phyloP scores from a whole-genome alignment of 805 yeast species.

The Candida loeiensis region DNA sequence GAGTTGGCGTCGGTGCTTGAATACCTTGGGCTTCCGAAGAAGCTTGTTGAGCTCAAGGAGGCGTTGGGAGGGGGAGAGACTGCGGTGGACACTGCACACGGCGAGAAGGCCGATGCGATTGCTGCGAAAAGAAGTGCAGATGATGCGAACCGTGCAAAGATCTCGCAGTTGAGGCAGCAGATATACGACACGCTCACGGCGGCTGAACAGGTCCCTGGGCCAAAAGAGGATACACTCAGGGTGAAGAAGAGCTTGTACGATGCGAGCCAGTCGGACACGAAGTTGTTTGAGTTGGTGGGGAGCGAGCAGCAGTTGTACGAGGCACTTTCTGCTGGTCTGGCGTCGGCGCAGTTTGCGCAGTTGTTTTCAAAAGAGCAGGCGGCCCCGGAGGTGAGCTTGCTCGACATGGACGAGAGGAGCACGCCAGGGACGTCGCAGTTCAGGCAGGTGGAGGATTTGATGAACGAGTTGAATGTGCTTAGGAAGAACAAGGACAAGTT shows the following conservation, averaged over 20 bases:
- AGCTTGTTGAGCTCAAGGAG: slow-evolving; percentile 53
- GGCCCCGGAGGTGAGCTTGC: slow-evolving; percentile 42
- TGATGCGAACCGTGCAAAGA: slow-evolving; percentile 27
- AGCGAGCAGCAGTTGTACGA: slow-evolving; percentile 24
- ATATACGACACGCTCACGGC: slow-evolving; percentile 34
- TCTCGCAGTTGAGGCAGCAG: slow-evolving; percentile 30
- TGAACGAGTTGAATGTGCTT: slow-evolving; percentile 59
- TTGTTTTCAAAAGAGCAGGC: slow-evolving; percentile 18
- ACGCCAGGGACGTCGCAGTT: slow-evolving; percentile 37
- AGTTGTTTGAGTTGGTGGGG: slow-evolving; percentile 45
- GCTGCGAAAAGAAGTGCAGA: slow-evolving; percentile 29
- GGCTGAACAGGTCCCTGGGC: slow-evolving; percentile 27
- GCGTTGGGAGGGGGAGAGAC: slow-evolving; percentile 21
- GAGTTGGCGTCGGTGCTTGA: slow-evolving; percentile 78
- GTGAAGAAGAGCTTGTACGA: slow-evolving; percentile 58
- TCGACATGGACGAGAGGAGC: slow-evolving; percentile 44
- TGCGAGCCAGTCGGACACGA: slow-evolving; percentile 58
- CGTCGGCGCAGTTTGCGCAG: slow-evolving; percentile 35
- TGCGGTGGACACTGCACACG: slow-evolving; percentile 1
- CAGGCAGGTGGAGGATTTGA: slow-evolving; percentile 49
- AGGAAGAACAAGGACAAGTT: slow-evolving; percentile 61
- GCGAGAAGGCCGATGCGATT: slow-evolving; percentile 20
- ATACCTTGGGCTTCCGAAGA: slow-evolving; percentile 69
- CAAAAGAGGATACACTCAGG: slow-evolving; percentile 54
- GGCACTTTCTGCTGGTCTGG: slow-evolving; percentile 39